phyloP scores from a whole-genome alignment of 441 rosid species.

The Syzygium malaccense region DNA sequence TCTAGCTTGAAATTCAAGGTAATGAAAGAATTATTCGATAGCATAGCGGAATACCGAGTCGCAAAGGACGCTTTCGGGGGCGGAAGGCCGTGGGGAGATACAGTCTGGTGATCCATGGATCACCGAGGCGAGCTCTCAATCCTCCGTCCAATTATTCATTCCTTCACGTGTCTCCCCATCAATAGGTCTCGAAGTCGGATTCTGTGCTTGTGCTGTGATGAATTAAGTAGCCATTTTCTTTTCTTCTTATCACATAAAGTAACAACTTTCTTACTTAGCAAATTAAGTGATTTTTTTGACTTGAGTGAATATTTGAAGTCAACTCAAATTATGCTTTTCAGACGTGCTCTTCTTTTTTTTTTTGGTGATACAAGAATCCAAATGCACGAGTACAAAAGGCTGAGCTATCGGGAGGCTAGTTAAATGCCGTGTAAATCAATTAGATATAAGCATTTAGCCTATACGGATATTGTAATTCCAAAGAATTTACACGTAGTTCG shows the following conservation, averaged over 20 bases:
- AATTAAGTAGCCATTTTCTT: background rate
- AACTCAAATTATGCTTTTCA: background rate
- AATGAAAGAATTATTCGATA: background rate
- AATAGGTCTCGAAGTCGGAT: too few species aligned
- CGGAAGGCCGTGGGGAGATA: too few species aligned
- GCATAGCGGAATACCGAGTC: background rate
- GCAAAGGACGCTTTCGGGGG: too few species aligned
- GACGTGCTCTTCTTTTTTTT: background rate
- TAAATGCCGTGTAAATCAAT: background rate
- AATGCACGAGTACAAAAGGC: background rate
- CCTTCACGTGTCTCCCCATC: too few species aligned
- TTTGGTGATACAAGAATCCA: background rate
- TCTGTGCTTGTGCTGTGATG: background rate
- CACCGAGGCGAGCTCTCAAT: too few species aligned
- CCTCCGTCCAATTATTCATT: too few species aligned
- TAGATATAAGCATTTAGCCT: background rate
- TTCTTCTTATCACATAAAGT: background rate
- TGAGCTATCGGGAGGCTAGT: background rate
- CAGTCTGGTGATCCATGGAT: too few species aligned
- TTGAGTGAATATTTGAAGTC: background rate
- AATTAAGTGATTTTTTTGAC: background rate
- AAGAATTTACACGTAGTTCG: background rate
- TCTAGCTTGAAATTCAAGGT: background rate
- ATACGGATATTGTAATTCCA: accelerated
- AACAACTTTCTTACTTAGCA: background rate